phyloP scores from a whole-genome alignment of 2,329 filamentous ascomycete species.

The Curvularia verruculosa region DNA sequence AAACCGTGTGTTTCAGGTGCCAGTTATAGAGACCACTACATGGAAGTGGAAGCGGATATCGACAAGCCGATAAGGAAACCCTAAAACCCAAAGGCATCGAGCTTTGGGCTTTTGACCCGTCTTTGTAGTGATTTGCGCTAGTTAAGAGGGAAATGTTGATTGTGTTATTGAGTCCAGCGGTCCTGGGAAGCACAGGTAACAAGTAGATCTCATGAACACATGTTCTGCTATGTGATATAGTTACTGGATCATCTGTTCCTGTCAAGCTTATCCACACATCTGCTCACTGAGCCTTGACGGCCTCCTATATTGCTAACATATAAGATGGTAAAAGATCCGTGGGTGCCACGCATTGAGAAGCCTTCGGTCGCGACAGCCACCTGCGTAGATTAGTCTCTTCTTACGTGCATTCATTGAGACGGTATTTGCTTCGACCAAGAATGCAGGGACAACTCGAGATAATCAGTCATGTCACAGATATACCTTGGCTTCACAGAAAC shows the following conservation, averaged over 20 bases:
- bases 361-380: neutral
- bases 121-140: neutral
- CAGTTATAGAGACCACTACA: no score
- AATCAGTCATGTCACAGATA: neutral
- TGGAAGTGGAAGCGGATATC: no score
- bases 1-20: no score
- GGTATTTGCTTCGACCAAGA: neutral
- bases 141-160: neutral
- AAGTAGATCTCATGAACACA: no score
- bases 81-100: neutral
- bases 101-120: neutral
- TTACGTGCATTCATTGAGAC: neutral
- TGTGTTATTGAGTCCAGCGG: no score
- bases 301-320: neutral
- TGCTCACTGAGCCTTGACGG: no score
- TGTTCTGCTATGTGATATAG: no score
- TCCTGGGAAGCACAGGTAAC: neutral
- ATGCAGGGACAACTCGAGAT: neutral
- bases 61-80: neutral
- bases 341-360: neutral
- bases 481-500: neutral
- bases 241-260: no score
- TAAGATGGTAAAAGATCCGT: neutral
- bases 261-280: no score
- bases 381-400: neutral